Percentiles rank a stretch among this genome's conserved stretches.
These are phyloP conservation scores for Tubosaeta brunneosetosa DNA, from an alignment of 768 basidiomycete species.

Conservation along the genomic window DNA sequence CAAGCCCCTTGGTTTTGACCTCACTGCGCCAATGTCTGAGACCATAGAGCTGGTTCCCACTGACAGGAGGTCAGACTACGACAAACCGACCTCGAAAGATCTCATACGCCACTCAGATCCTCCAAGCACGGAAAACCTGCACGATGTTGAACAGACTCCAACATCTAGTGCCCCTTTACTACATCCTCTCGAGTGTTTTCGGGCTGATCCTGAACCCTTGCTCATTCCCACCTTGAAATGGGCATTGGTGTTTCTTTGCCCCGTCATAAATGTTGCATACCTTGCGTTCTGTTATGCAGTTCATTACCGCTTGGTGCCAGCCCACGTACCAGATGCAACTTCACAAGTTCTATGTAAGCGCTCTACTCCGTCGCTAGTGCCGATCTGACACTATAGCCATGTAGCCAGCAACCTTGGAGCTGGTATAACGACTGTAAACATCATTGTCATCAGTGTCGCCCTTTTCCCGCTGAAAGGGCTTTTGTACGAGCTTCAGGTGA, in stretches of 20 bases:
- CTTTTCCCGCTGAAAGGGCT: slow-evolving; percentile 11
- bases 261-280: slow-evolving; percentile 5
- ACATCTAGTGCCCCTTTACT: neutral
- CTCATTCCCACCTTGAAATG: slow-evolving; percentile 5
- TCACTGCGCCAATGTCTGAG: slow-evolving; percentile 1
- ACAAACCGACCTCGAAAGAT: neutral
- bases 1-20: neutral
- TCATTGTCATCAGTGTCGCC: slow-evolving; percentile 12
- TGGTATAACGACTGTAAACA: slow-evolving; percentile 11
- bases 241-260: slow-evolving; percentile 2
- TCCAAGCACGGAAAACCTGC: neutral
- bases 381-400: neutral
- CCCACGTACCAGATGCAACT: neutral
- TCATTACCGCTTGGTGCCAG: slow-evolving; percentile 13
- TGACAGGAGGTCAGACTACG: neutral
- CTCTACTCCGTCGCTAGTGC: neutral
- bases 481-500: slow-evolving; percentile 10
- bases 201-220: neutral
- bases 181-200: neutral
- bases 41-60: neutral
- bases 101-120: neutral
- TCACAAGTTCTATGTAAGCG: slow-evolving; percentile 9
- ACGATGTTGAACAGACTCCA: neutral
- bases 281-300: slow-evolving; percentile 17
- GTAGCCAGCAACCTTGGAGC: slow-evolving; percentile 10